Percentiles rank a stretch among this genome's conserved stretches.
phyloP scores from a whole-genome alignment of 345 rosid species.

The Ailanthus altissimus region DNA sequence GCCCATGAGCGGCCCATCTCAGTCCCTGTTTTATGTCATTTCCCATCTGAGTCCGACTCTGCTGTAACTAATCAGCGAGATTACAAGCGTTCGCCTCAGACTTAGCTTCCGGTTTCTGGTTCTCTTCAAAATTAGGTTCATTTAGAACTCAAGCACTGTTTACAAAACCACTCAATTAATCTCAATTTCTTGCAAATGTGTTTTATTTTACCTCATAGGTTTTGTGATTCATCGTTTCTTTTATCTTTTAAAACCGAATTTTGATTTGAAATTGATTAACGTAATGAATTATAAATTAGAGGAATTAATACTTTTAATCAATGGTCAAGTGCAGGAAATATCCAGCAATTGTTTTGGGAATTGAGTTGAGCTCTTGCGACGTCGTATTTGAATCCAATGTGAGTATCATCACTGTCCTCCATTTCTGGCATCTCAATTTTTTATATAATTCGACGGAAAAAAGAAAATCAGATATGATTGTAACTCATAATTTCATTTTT shows the following conservation, averaged over 20 bases:
- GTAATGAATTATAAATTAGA: neutral
- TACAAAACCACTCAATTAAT: neutral
- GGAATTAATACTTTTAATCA: neutral
- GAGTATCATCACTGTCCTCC: neutral
- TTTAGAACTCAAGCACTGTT: neutral
- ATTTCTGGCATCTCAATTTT: neutral
- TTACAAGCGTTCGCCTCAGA: too few species aligned
- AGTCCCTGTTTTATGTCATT: too few species aligned
- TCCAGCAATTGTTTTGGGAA: neutral
- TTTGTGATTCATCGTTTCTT: neutral
- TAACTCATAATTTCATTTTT: too few species aligned
- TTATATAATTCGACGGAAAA: neutral
- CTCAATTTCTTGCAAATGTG: neutral
- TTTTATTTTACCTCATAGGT: neutral
- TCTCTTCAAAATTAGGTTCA: neutral
- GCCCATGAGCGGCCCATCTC: too few species aligned
- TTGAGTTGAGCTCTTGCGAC: neutral
- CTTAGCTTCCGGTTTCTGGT: neutral
- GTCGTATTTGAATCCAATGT: slow-evolving; percentile 4
- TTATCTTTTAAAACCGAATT: neutral
- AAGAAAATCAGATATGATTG: too few species aligned
- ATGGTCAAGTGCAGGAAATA: slow-evolving; percentile 2
- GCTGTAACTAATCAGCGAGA: too few species aligned
- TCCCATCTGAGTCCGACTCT: too few species aligned
- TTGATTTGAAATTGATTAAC: neutral